A percentile compares a stretch with the other conserved stretches of the same genome.
phyloP scores from a whole-genome alignment of 495 filamentous ascomycete species.

The Pseudevernia furfuracea region DNA sequence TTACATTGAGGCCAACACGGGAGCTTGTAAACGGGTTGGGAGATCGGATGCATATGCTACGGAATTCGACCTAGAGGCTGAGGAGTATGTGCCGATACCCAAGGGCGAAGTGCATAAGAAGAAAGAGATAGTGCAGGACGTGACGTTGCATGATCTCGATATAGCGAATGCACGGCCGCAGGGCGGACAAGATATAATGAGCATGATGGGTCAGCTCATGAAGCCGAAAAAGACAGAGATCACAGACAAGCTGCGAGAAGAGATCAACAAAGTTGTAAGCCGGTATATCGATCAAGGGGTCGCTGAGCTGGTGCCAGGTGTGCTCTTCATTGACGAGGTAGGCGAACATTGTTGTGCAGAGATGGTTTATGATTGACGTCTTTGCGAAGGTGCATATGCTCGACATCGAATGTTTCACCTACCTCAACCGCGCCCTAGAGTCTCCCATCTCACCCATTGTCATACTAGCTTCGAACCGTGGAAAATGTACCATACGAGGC shows the following conservation, averaged over 20 bases:
- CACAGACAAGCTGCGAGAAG: slow-evolving; percentile 85
- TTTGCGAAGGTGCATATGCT: slow-evolving; percentile 83
- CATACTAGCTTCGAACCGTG: slow-evolving; percentile 93
- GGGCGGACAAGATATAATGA: slow-evolving; percentile 98
- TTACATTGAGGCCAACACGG: slow-evolving; percentile 97
- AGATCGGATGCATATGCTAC: slow-evolving; percentile 93
- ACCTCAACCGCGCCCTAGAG: slow-evolving; percentile 94
- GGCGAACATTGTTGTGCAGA: slow-evolving; percentile 23
- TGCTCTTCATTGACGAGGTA: slow-evolving; percentile 98
- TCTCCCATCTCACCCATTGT: slow-evolving; percentile 89
- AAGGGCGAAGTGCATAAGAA: slow-evolving; percentile 99
- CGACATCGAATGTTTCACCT: slow-evolving; percentile 97
- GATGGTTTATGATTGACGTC: slow-evolving; percentile 12
- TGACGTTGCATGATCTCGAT: slow-evolving; percentile 92
- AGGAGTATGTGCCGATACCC: slow-evolving; percentile 96
- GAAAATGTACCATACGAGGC: slow-evolving; percentile 79
- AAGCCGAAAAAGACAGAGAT: slow-evolving; percentile 99
- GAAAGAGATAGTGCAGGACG: slow-evolving; percentile 99
- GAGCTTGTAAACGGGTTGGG: slow-evolving; percentile 92
- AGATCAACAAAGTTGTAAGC: slow-evolving; percentile 98
- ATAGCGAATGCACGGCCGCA: slow-evolving; percentile 91
- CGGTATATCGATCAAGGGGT: slow-evolving; percentile 97
- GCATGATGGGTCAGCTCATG: slow-evolving; percentile 99
- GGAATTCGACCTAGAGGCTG: slow-evolving; percentile 95
- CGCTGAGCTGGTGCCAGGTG: slow-evolving; percentile 94